Conservation (phyloP, 192 early-diverging fungal species). For the Pilaira anomala region DNA sequence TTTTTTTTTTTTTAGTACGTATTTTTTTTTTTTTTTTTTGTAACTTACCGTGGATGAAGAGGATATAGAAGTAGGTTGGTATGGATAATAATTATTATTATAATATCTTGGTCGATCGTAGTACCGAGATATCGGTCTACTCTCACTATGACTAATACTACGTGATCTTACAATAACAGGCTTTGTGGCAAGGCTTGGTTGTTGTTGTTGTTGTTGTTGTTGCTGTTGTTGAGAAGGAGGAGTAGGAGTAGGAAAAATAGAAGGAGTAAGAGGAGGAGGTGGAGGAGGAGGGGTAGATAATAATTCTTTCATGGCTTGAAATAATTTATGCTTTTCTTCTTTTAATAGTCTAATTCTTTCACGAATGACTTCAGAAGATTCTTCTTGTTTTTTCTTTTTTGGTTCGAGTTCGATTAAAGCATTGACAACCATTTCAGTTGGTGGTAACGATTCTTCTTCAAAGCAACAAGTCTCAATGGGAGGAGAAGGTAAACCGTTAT, state of each 20-base stretch:
- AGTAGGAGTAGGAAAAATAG: background rate
- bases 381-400: background rate
- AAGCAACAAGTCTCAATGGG: conserved; percentile 12
- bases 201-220: background rate
- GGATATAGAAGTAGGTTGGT: conserved; percentile 7
- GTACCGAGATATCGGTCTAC: conserved; percentile 12
- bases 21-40: too few species aligned
- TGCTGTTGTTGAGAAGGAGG: background rate
- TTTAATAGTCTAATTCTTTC: conserved; percentile 1
- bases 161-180: conserved; percentile 5
- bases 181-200: background rate
- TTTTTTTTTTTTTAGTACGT: too few species aligned
- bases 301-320: conserved; percentile 22
- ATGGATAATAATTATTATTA: conserved; percentile 8
- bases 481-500: conserved; percentile 22
- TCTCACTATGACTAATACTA: conserved; percentile 14
- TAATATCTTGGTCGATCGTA: conserved; percentile 12
- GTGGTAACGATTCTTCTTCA: background rate
- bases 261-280: background rate
- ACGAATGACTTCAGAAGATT: background rate
- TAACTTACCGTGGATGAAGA: background rate
- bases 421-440: conserved; percentile 13
- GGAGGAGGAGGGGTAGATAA: background rate
- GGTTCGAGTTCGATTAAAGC: conserved; percentile 13
- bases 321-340: conserved; percentile 20